A percentile compares a stretch with the other conserved stretches of the same genome.
phyloP scores from a whole-genome alignment of 1,284 basidiomycete genomes.

The Boletus hoseneyae region DNA sequence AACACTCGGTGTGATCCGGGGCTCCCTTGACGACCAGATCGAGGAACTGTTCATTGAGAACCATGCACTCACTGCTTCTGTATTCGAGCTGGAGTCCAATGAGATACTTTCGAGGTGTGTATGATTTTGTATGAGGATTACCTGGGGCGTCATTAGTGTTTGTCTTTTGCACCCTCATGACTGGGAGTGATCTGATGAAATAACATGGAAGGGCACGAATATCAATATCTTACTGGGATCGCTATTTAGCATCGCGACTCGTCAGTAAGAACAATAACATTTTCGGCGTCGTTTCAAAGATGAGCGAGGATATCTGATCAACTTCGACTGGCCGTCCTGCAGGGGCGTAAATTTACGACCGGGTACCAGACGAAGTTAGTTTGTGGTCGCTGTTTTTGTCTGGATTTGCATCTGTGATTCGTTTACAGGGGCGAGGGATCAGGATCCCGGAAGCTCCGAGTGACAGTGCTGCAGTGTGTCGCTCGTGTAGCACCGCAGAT shows the following conservation, averaged over 20 bases:
- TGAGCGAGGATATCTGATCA: conserved; percentile 18
- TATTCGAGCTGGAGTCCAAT: conserved; percentile 8
- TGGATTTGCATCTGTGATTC: background rate
- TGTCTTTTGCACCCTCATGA: background rate
- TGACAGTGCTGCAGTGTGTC: conserved; percentile 65
- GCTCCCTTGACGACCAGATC: background rate
- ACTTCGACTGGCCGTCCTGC: conserved; percentile 13
- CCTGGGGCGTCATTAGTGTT: conserved; percentile 7
- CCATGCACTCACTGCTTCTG: background rate
- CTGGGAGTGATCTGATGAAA: background rate
- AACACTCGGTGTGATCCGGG: conserved; percentile 7
- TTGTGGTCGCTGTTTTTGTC: conserved; percentile 25
- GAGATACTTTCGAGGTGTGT: conserved; percentile 17
- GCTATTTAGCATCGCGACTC: conserved; percentile 15
- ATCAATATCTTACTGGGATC: conserved; percentile 5
- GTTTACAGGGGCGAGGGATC: conserved; percentile 65
- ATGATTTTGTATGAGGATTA: conserved; percentile 16
- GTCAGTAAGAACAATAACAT: conserved; percentile 20
- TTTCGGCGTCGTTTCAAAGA: conserved; percentile 9
- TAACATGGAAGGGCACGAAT: conserved; percentile 13
- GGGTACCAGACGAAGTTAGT: conserved; percentile 68
- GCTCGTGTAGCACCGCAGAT: conserved; percentile 84
- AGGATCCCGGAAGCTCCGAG: conserved; percentile 88
- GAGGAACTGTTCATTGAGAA: background rate
- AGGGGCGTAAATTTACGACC: conserved; percentile 40